phyloP scores from a whole-genome alignment of 2,329 filamentous ascomycete species.

The Trichophaea hybrida region DNA sequence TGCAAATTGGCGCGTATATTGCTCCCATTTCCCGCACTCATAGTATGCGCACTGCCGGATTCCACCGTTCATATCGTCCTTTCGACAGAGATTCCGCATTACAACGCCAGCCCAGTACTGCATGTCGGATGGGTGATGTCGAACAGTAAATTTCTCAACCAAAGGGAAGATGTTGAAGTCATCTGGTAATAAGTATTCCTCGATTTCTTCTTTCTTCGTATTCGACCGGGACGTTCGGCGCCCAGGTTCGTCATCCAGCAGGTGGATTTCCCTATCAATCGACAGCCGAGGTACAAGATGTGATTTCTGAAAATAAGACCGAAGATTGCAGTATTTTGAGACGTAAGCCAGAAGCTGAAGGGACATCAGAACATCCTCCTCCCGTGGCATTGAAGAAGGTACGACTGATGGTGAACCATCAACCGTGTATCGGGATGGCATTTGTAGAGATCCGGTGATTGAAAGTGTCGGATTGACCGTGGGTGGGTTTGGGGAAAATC shows the following conservation, averaged over 20 bases:
- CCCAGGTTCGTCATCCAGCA: slow-evolving; percentile 54
- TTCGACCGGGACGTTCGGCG: slow-evolving; percentile 29
- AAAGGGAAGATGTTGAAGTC: slow-evolving; percentile 97
- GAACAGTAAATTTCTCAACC: slow-evolving; percentile 94
- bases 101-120: slow-evolving; percentile 99
- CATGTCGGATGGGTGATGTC: slow-evolving; percentile 93
- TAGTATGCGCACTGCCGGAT: slow-evolving; percentile 97
- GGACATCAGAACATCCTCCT: slow-evolving; percentile 97
- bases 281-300: slow-evolving; percentile 86
- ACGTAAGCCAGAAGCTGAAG: slow-evolving; percentile 93
- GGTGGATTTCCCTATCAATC: slow-evolving; percentile 69
- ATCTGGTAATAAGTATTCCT: slow-evolving; percentile 82
- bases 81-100: slow-evolving; percentile 95
- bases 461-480: slow-evolving; percentile 43
- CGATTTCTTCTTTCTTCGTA: slow-evolving; percentile 51
- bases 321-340: slow-evolving; percentile 93
- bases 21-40: slow-evolving; percentile 96
- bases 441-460: slow-evolving; percentile 40
- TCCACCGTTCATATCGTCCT: slow-evolving; percentile 85
- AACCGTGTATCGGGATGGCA: slow-evolving; percentile 63
- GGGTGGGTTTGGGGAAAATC: slow-evolving; percentile 51
- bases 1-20: slow-evolving; percentile 89
- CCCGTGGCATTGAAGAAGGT: slow-evolving; percentile 80
- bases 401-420: slow-evolving; percentile 62
- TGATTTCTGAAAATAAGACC: slow-evolving; percentile 87